Base-by-base conservation (phyloP, 495 filamentous ascomycete species). In the Apodospora peruviana region DNA sequence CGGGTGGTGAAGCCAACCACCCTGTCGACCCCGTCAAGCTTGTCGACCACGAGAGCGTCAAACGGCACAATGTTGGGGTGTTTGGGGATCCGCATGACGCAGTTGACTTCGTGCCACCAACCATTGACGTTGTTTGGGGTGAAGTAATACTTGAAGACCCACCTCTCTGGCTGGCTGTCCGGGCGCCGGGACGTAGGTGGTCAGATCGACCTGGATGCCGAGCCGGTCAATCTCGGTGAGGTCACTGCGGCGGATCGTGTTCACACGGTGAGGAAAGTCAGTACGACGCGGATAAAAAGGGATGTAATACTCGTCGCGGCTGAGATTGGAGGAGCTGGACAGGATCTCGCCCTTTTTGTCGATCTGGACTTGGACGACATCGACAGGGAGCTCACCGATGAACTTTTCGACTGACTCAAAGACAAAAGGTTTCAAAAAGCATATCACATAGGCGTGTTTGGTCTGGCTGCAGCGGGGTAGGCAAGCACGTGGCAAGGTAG, bases 1-100 rank as follows among this genome's bases (percentile, higher is more conserved):
- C 50, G 55, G 21, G 60, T 66, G 52, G 64, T 70, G 52, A 70
- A 68, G 40, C 67, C 64, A 51, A 70, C 58, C 10, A 70, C 60
- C 9, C 57, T 48, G 53, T 56, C 58, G 42, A 25, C 18, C n/a
- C 50, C 51, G 19, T 61, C 64, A 7, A 47, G 20, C 36, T 12
- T 22, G 23, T 71, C 64, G 27, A 70, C 45, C 32, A 69, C 56
- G 45, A 72, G 45, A 20, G 55, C 52, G 51, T 69, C 59, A 46
- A 68, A 52, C 18, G 61, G 60, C 42, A 67, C 46, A 37, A 71
- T 55, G 55, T 67, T 67, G 11, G 57, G 59, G 54, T 67, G 61
- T 10, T 34, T 42, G 7, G 67, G 64, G 12, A 73, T 57, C 34
- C 45, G 52, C 24, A 61, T 61, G 2, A 60, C 49, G 45, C 66